These are phyloP conservation scores for Tagetes erecta DNA, from an alignment of 129 eudicot genomes.

Conservation along the genomic window DNA sequence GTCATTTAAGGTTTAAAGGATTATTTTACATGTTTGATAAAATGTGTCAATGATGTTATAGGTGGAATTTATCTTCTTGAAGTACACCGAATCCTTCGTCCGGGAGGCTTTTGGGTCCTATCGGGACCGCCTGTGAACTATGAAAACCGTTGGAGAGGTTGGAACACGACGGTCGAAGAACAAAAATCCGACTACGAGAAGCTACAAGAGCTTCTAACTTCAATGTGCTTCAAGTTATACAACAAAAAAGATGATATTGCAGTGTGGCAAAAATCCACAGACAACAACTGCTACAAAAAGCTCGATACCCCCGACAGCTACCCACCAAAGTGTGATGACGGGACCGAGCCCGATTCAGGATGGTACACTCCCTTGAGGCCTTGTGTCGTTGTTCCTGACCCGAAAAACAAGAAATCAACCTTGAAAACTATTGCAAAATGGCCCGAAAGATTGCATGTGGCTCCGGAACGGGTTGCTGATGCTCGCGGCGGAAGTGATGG, in stretches of 20 bases:
- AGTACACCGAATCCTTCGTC: conserved; percentile 89
- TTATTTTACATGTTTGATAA: conserved; percentile 18
- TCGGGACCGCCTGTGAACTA: conserved; percentile 98
- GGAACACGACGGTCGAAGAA: conserved; percentile 92
- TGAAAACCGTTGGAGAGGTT: conserved; percentile 90
- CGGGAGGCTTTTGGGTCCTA: conserved; percentile 99
- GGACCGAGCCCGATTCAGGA: conserved; percentile 89
- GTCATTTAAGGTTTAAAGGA: neutral
- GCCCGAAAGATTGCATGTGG: conserved; percentile 71
- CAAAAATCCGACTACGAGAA: conserved; percentile 86
- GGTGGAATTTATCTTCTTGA: conserved; percentile 98
- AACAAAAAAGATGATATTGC: conserved; percentile 92
- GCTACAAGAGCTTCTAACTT: conserved; percentile 69
- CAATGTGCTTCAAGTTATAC: conserved; percentile 91
- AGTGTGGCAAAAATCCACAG: conserved; percentile 86
- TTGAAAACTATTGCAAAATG: conserved; percentile 67
- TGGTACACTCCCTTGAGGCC: conserved; percentile 97
- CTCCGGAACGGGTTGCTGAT: conserved; percentile 79
- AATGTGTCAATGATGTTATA: conserved; percentile 29
- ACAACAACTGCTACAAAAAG: conserved; percentile 71
- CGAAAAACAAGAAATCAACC: conserved; percentile 49
- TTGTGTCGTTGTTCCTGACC: conserved; percentile 78
- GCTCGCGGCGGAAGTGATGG: conserved; percentile 88
- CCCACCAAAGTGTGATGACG: conserved; percentile 95
- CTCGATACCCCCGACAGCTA: conserved; percentile 73